Base-by-base conservation (phyloP, 768 basidiomycete genomes). In the Agaricus blazei region DNA sequence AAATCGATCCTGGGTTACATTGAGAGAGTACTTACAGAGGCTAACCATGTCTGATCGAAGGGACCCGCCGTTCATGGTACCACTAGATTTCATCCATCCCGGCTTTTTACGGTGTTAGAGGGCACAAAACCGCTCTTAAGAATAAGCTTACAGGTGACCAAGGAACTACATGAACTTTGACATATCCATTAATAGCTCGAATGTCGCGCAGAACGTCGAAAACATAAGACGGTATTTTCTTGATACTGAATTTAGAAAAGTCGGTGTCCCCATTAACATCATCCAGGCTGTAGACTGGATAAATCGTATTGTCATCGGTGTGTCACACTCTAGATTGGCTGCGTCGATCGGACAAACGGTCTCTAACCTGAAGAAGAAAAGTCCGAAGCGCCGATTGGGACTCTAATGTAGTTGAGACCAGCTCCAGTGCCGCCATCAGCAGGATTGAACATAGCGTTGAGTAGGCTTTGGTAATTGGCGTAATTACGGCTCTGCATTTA, bases 31-130 rank as follows among this genome's bases (percentile, higher is more conserved):
- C 82, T 57, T 58, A 87, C 83, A 84, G 0, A 69, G 64, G 40
- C 64, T 65, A 38, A 78, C 67, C 54, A 81, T 82, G 44, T 72
- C 68, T 0, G 80, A 75, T 28, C 74, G 61, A 50, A 90, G 65
- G 11, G 76, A 79, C 31, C 87, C 87, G 1, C 88, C 88, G 27
- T 81, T 74, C 84, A 88, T 88, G 0, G 79, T 79, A 3, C 75
- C 76, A 54, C 76, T 81, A 47, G 70, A 72, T 67, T 90, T 90
- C 87, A 89, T 88, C 88, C 89, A 91, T 3, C 72, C 85, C 9
- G 89, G 88, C 87, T 89, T 37, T 11, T 27, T 1, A 24, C 23
- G 34, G 14, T 41, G 29, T 5, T 4, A 27, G 5, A 29, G 23
- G n/a, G 19, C 15, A 48, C 19, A n/a, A 4, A 3, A 11, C 11